A percentile compares a stretch with the other conserved stretches of the same genome.
These are phyloP conservation scores for Trichoderma endophyticum DNA, from an alignment of 2,329 filamentous ascomycete genomes.

Conservation along the genomic window DNA sequence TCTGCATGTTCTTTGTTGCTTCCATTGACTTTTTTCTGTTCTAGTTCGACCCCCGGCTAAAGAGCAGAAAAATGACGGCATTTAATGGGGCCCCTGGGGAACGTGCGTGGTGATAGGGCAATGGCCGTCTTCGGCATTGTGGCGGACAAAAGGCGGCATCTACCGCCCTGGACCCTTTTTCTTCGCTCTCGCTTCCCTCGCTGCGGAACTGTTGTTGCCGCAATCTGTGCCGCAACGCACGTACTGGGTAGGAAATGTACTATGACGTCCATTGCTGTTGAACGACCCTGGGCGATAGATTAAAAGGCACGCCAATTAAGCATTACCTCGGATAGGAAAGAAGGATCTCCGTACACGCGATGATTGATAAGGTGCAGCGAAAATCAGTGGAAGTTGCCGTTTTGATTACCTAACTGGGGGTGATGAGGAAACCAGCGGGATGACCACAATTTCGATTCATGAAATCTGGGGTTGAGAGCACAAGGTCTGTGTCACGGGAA, in stretches of 20 bases:
- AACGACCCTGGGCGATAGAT: background rate
- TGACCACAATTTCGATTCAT: background rate
- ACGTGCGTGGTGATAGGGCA: background rate
- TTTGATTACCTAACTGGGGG: background rate
- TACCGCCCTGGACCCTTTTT: background rate
- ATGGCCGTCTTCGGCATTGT: background rate
- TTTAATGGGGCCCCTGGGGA: background rate
- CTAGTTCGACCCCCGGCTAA: background rate
- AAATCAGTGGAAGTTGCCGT: background rate
- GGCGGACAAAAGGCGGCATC: conserved; percentile 2
- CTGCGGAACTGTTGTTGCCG: background rate
- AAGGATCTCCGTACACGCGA: background rate
- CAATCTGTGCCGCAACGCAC: background rate
- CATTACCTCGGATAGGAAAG: background rate
- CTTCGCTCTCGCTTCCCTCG: background rate
- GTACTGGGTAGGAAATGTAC: background rate
- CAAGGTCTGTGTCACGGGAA: background rate
- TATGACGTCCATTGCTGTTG: background rate
- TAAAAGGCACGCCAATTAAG: background rate
- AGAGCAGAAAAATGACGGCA: conserved; percentile 1
- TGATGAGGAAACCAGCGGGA: background rate
- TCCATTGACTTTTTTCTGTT: background rate
- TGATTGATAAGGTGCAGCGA: background rate
- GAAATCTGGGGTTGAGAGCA: background rate
- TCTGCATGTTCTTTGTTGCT: background rate